phyloP scores from a whole-genome alignment of 1,139 yeast species.

The Blastobotrys arbuscula region DNA sequence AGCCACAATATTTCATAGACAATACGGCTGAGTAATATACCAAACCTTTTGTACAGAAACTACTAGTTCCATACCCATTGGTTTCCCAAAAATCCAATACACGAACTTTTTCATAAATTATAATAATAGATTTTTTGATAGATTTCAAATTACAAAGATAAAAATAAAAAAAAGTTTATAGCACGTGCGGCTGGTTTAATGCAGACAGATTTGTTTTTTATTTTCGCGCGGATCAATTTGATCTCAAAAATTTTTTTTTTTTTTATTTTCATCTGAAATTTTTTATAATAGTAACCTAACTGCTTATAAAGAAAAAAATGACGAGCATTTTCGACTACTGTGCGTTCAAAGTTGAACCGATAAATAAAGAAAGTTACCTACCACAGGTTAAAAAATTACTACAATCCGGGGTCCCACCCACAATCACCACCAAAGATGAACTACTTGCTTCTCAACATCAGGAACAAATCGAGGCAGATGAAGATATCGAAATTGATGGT shows the following conservation, averaged over 20 bases:
- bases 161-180: not conserved
- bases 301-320: not conserved
- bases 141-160: not conserved
- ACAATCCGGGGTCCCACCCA: conserved; percentile 67
- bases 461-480: conserved; percentile 12
- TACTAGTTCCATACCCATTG: too few species aligned
- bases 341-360: conserved; percentile 51
- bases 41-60: too few species aligned
- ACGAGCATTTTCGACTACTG: conserved; percentile 56
- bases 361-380: conserved; percentile 42
- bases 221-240: too few species aligned
- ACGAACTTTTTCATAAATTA: too few species aligned
- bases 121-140: too few species aligned
- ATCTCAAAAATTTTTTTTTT: too few species aligned
- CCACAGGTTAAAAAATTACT: conserved; percentile 43
- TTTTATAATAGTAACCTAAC: not conserved
- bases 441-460: conserved; percentile 24
- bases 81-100: too few species aligned
- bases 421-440: conserved; percentile 76
- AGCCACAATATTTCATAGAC: too few species aligned
- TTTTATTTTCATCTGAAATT: too few species aligned
- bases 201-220: too few species aligned
- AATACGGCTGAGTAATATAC: too few species aligned
- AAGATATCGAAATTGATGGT: conserved; percentile 21
- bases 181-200: too few species aligned